A percentile compares a stretch with the other conserved stretches of the same genome.
Evolutionary conservation across 768 basidiomycete species (phyloP).

Genomic region (Strobilomyces echinocephalus): DNA sequence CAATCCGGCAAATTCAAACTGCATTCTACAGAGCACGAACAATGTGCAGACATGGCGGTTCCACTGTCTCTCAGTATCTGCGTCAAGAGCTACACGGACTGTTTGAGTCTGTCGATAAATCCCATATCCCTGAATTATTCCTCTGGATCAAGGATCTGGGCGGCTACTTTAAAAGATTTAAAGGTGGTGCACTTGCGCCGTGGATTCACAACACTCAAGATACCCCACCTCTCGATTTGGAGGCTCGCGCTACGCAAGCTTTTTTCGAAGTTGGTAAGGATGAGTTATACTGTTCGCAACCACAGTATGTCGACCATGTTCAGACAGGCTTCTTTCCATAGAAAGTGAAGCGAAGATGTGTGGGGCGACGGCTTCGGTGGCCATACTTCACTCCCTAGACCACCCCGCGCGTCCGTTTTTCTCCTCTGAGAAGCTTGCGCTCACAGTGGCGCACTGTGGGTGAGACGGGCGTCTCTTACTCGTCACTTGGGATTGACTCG

Average conservation of each 20-base stretch:
- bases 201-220: conserved; percentile 44
- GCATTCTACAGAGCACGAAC: conserved; percentile 2
- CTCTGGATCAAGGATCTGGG: conserved; percentile 75
- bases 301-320: conserved; percentile 5
- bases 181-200: conserved; percentile 70
- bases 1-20: not conserved
- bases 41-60: conserved; percentile 77
- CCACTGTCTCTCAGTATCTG: conserved; percentile 82
- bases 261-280: conserved; percentile 72
- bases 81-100: conserved; percentile 81
- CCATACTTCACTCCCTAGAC: conserved; percentile 88
- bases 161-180: conserved; percentile 89
- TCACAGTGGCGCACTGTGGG: conserved; percentile 95
- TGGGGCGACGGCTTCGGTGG: conserved; percentile 90
- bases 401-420: conserved; percentile 78
- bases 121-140: conserved; percentile 68
- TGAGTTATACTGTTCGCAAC: not conserved
- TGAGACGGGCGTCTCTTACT: conserved; percentile 31
- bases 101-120: conserved; percentile 73
- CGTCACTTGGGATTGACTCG: conserved; percentile 8
- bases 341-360: conserved; percentile 67
- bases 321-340: conserved; percentile 68
- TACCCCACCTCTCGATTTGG: conserved; percentile 56
- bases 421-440: conserved; percentile 61
- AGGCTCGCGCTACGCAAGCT: conserved; percentile 79